Evolutionary conservation across 352 stramenopile species (phyloP).

Genomic region (Globisporangium splendens): DNA sequence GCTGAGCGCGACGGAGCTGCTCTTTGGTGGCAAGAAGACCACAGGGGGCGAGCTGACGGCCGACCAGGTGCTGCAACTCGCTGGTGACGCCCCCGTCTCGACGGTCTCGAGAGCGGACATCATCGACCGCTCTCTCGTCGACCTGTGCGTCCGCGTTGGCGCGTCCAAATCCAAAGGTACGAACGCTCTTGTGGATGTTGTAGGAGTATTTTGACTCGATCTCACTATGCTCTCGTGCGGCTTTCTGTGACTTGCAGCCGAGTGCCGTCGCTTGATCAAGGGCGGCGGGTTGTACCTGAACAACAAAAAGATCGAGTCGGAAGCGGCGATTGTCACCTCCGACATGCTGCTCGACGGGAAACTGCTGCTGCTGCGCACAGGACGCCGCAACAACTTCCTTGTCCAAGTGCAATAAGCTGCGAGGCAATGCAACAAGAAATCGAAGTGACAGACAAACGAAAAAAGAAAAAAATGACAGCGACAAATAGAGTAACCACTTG

Average conservation of each 20-base stretch:
- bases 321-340: constrained; percentile 28
- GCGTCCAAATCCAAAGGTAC: constrained; percentile 89
- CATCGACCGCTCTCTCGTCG: constrained; percentile 78
- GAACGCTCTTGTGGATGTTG: neutral
- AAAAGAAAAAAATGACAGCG: neutral
- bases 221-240: neutral
- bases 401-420: constrained; percentile 42
- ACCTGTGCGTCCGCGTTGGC: constrained; percentile 89
- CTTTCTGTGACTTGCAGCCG: constrained; percentile 46
- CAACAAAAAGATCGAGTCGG: constrained; percentile 75
- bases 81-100: constrained; percentile 54
- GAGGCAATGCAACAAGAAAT: neutral
- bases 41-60: constrained; percentile 42
- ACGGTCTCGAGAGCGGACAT: constrained; percentile 42
- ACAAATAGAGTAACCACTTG: no score
- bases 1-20: constrained; percentile 53
- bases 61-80: constrained; percentile 65
- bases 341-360: constrained; percentile 64
- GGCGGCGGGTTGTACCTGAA: constrained; percentile 94
- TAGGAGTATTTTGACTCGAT: neutral
- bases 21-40: constrained; percentile 67
- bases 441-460: neutral
- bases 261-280: constrained; percentile 94
- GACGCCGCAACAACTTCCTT: constrained; percentile 81
- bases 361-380: constrained; percentile 64